Evolutionary conservation across 805 yeast genomes (phyloP).

Genomic region (Yamadazyma takamatsuzukensis): DNA sequence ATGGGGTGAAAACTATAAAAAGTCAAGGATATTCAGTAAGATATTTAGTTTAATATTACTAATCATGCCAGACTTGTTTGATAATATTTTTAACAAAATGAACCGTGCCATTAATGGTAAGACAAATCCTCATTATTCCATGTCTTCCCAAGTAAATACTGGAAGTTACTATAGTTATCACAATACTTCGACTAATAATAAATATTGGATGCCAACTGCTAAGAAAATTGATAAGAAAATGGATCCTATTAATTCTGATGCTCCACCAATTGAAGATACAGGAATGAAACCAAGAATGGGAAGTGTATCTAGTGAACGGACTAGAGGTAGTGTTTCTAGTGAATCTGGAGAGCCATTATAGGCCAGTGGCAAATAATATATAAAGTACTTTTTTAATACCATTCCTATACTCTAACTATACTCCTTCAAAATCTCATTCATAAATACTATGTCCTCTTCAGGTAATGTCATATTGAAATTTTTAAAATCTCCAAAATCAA

Average conservation of each 20-base stretch:
- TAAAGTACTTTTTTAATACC: background rate
- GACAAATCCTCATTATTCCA: slow-evolving; percentile 26
- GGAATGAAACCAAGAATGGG: slow-evolving; percentile 11
- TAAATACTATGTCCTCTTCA: slow-evolving; percentile 17
- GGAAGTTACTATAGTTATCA: slow-evolving; percentile 37
- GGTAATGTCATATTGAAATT: no score
- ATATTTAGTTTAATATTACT: background rate
- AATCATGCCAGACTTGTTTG: slow-evolving; percentile 34
- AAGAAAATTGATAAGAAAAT: slow-evolving; percentile 1
- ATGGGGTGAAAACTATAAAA: slow-evolving; percentile 1
- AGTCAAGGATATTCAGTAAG: background rate
- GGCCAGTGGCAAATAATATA: background rate
- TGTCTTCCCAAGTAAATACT: slow-evolving; percentile 31
- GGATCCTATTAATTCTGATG: slow-evolving; percentile 1
- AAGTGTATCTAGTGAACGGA: slow-evolving; percentile 4
- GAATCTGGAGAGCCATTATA: slow-evolving; percentile 4
- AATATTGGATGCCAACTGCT: slow-evolving; percentile 33
- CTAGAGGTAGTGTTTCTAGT: slow-evolving; percentile 8
- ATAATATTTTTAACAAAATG: slow-evolving; percentile 32
- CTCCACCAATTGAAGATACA: background rate
- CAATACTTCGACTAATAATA: slow-evolving; percentile 32
- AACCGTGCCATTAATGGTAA: slow-evolving; percentile 31
- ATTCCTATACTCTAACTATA: slow-evolving; percentile 7
- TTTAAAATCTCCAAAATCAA: slow-evolving; percentile 4
- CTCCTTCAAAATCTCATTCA: slow-evolving; percentile 14